These are phyloP conservation scores for Globisporangium nodosum DNA, from an alignment of 352 stramenopile species.

Conservation along the genomic window DNA sequence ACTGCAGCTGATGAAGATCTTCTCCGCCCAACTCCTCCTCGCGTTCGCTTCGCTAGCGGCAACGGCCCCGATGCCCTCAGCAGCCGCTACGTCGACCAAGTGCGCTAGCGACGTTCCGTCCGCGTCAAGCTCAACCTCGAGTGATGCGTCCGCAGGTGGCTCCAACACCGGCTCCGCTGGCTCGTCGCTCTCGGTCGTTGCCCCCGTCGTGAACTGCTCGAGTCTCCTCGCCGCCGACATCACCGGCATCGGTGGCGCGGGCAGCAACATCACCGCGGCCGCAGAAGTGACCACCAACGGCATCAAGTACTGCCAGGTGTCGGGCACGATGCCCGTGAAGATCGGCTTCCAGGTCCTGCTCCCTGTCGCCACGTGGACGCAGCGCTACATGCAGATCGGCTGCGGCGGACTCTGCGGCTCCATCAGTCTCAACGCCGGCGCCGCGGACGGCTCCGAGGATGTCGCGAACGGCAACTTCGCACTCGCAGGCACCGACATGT, in stretches of 20 bases:
- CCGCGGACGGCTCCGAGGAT: conserved; percentile 16
- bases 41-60: neutral
- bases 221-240: neutral
- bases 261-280: neutral
- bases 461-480: conserved; percentile 22
- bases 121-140: neutral
- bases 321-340: neutral
- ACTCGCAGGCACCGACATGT: conserved; percentile 29
- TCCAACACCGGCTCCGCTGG: neutral
- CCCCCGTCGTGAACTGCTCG: neutral
- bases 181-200: neutral
- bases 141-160: neutral
- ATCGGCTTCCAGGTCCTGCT: conserved; percentile 27
- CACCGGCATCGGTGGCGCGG: neutral
- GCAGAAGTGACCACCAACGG: neutral
- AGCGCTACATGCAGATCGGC: conserved; percentile 34
- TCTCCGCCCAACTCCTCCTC: neutral
- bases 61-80: neutral
- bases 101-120: neutral
- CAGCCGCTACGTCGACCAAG: neutral
- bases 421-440: conserved; percentile 22
- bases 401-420: conserved; percentile 30
- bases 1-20: neutral
- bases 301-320: neutral
- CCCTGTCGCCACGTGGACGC: conserved; percentile 28